Percentiles rank a stretch among this genome's conserved stretches.
phyloP scores from a whole-genome alignment of 2,329 filamentous ascomycete species.

The Cytospora chrysosperma region DNA sequence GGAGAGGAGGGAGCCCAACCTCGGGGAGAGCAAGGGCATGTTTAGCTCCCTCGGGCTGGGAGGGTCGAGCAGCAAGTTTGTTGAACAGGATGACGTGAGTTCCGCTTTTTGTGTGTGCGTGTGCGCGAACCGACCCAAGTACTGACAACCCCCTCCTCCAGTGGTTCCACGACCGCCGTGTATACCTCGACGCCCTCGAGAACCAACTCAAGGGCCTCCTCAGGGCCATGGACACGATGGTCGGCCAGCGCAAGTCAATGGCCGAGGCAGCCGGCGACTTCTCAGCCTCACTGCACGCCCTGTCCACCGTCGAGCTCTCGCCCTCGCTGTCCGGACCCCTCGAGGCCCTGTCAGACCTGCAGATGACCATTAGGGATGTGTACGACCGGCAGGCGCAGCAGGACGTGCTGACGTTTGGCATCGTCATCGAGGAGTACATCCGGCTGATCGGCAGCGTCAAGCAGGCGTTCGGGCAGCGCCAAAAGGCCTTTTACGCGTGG shows the following conservation, averaged over 20 bases:
- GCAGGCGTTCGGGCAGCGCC: slow-evolving; percentile 84
- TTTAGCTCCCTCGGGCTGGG: slow-evolving; percentile 80
- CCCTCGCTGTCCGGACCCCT: slow-evolving; percentile 84
- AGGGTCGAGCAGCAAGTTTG: slow-evolving; percentile 80
- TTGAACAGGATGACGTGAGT: slow-evolving; percentile 92
- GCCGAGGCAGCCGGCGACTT: slow-evolving; percentile 93
- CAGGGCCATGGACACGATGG: slow-evolving; percentile 92
- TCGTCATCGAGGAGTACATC: slow-evolving; percentile 98
- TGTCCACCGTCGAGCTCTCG: slow-evolving; percentile 90
- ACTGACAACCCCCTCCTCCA: slow-evolving; percentile 33
- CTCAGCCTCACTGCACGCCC: slow-evolving; percentile 84
- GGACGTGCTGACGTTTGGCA: slow-evolving; percentile 91
- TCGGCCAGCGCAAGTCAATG: slow-evolving; percentile 87
- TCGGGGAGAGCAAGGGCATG: slow-evolving; percentile 90
- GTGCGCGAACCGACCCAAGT: background rate
- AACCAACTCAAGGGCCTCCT: slow-evolving; percentile 82
- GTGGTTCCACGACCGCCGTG: slow-evolving; percentile 97
- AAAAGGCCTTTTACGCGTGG: slow-evolving; percentile 96
- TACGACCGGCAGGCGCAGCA: slow-evolving; percentile 97
- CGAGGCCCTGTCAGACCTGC: slow-evolving; percentile 87
- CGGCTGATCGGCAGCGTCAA: slow-evolving; percentile 94
- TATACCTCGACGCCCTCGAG: slow-evolving; percentile 72
- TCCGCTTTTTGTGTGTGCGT: background rate
- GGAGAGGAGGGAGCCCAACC: slow-evolving; percentile 81
- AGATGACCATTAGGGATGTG: slow-evolving; percentile 89